A percentile compares a stretch with the other conserved stretches of the same genome.
These are phyloP conservation scores for Carex sylvatica DNA, from an alignment of 202 grass and related monocot genomes.

Conservation along the genomic window DNA sequence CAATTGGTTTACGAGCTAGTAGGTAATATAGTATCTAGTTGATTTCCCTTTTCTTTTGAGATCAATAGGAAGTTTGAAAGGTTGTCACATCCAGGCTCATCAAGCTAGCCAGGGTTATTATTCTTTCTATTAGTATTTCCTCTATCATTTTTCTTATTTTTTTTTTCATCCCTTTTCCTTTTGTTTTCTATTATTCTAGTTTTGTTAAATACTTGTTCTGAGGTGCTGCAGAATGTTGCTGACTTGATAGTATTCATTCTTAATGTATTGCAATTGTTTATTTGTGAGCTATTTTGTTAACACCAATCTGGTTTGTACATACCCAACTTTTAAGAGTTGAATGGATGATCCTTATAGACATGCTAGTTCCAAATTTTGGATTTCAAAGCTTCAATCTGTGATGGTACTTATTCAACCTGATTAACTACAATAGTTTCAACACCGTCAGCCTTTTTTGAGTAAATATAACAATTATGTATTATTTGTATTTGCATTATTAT, in stretches of 20 bases:
- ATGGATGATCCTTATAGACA: not conserved
- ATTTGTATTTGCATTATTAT: too few relatives aligned
- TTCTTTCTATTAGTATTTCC: constrained; percentile 16
- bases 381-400: not conserved
- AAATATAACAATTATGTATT: too few relatives aligned
- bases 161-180: not conserved
- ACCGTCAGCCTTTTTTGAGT: too few relatives aligned
- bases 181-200: not conserved
- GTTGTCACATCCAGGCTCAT: not conserved
- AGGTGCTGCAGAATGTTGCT: not conserved
- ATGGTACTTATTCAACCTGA: not conserved
- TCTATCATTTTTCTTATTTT: not conserved
- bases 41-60: not conserved
- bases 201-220: constrained; percentile 2
- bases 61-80: not conserved
- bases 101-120: constrained; percentile 10
- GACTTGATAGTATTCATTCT: not conserved
- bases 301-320: not conserved
- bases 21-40: constrained; percentile 25
- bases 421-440: not conserved
- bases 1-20: constrained; percentile 5
- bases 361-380: not conserved
- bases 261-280: not conserved
- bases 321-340: not conserved
- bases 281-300: constrained; percentile 11